Evolutionary conservation across 352 stramenopile species (phyloP), one percentile per base, ranked within the genome.

Genomic region (Pythium plurisporium): DNA sequence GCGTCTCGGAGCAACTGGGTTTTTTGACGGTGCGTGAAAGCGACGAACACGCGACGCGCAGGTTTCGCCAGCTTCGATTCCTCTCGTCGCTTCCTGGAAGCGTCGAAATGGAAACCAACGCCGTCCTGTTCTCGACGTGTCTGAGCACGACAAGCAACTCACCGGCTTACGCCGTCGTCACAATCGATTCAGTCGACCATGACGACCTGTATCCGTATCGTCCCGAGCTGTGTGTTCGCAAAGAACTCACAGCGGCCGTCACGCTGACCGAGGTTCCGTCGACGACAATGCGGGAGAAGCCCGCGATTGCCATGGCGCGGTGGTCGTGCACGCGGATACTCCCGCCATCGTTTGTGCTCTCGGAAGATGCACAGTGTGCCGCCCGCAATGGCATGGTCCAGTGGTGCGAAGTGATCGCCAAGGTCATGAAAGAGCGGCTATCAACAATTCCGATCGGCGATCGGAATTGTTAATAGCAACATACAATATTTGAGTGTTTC

Each of bases 121-220:
- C 23, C 20, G 40, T 42, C 19, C 53, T 50, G 36, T 55, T 62
- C 11, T 45, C 42, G 5, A 30, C 37, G 6, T 58, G 26, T 27
- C 19, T 49, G 5, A 50, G 52, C 5, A 29, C 19, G 3, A 45
- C 52, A 5, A 12, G 33, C 1, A n/a, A 34, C 2, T 31, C 36
- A 3, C 31, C 45, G 4, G 33, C 27, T 0, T 51, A 23, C 15
- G 59, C 43, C 9, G 4, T 66, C 2, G 29, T 7, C 19, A 37
- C 27, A 3, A 27, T 55, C 20, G 47, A 65, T n/a, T 65, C 22
- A 9, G 34, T 65, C 19, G 43, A 65, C 38, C n/a, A 49, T 0
- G 57, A 65, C 42, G 57, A 65, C 11, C 14, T 65, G 40, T 58
- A 59, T 31, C 49, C 57, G 23, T 59, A 65, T 11, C 27, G 50